Evolutionary conservation across 2,329 filamentous ascomycete species (phyloP), one percentile per base, ranked within the genome.

Genomic region (Sordariomycetes sp.): DNA sequence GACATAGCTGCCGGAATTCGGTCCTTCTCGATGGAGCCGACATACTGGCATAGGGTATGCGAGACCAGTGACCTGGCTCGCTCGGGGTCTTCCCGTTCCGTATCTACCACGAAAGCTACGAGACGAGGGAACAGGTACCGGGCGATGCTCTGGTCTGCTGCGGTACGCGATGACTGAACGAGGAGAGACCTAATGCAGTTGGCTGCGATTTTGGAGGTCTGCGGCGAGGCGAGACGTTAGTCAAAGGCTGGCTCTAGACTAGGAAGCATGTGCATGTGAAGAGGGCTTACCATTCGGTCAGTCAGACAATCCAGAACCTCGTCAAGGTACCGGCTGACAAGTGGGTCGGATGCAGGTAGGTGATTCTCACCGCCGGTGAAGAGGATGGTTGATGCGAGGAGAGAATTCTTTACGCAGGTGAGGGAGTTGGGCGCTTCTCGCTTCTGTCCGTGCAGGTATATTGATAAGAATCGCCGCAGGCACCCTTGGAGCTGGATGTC

Each of bases 141-240:
- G 3, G 80, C 74, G 33, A 96, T 79, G 39, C 72, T 76, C 46
- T 86, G 73, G 50, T 87, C 81, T 15, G 83, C 78, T 1, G 68
- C 44, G 39, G 79, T 72, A 42, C 76, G 64, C 33, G 73, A 63
- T 34, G 72, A 61, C 46, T 82, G 66, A 4, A 94, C 63, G 20
- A 96, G 68, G 7, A 96, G 71, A 7, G 87, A 92, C 37, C 88
- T 79, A 44, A 90, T 76, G 57, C 92, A 98, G 50, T 86, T 87
- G 40, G 86, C 83, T 2, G 92, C 87, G 36, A 95, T 88, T 50
- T 85, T 94, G 35, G 85, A 82, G 2, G 86, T 90, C 75, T 82
- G 35, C 24, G 18, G 6, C 18, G 10, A 24, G 11, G 18, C 14
- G 3, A 20, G 24, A 9, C 12, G 7, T 32, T 14, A 16, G 16